Percentiles rank a stretch among this genome's conserved stretches.
Conservation (phyloP, 1,139 yeast genomes). For the Pichia sp. region DNA sequence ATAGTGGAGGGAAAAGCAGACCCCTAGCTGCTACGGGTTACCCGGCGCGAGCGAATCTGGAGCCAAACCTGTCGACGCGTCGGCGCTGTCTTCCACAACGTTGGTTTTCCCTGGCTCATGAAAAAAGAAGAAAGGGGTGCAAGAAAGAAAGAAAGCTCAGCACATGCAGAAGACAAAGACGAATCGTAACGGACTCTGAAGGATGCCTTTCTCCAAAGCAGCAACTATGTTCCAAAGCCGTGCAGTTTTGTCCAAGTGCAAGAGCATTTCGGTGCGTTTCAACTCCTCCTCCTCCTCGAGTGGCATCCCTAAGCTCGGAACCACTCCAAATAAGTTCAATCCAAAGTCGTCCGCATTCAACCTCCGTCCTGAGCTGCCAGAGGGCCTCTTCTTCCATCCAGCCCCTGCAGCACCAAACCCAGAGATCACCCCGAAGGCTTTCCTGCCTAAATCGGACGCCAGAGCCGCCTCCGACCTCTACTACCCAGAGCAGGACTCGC, state of each 20-base stretch:
- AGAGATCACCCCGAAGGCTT: slow-evolving; percentile 60
- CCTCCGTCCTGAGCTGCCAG: slow-evolving; percentile 34
- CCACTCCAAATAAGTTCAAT: slow-evolving; percentile 34
- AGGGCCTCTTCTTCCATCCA: slow-evolving; percentile 41
- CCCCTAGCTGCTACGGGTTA: no score
- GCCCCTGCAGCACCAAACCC: slow-evolving; percentile 43
- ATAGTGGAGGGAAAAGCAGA: background rate
- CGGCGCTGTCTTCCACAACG: no score
- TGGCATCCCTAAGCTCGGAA: slow-evolving; percentile 24
- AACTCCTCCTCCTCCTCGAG: background rate
- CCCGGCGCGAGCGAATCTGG: no score
- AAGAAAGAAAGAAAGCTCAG: background rate
- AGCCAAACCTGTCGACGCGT: no score
- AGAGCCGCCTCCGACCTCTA: slow-evolving; percentile 41
- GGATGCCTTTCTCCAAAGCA: background rate
- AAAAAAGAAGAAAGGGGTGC: background rate
- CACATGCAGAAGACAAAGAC: background rate
- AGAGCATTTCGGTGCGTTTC: slow-evolving; percentile 1
- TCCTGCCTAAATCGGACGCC: slow-evolving; percentile 62
- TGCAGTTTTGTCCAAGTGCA: background rate
- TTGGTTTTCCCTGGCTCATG: no score
- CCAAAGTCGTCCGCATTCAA: slow-evolving; percentile 35
- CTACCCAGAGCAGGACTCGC: slow-evolving; percentile 31
- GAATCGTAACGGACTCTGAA: background rate
- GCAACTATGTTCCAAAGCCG: slow-evolving; percentile 1